Evolutionary conservation across 1,284 basidiomycete genomes (phyloP), one percentile per base, ranked within the genome.

Genomic region (Peniophora sp.): DNA sequence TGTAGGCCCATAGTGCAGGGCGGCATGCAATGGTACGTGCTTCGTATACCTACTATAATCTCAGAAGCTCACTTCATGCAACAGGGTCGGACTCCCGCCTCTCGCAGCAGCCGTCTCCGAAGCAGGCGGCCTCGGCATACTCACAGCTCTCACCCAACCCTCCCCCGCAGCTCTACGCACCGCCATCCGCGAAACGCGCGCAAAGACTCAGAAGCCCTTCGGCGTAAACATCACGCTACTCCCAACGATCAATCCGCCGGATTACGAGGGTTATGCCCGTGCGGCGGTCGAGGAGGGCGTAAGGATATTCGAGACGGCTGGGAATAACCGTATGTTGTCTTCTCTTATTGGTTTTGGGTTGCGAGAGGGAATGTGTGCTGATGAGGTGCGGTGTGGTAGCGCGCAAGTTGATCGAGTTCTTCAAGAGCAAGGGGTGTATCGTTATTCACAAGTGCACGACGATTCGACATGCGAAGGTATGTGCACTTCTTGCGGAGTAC

Each of bases 391-490:
- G 10, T 22, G n/a, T 6, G 38, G 16, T 49, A 89, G 88, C 91
- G 41, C 87, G 83, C 22, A 80, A 83, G 10, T 71, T 96, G 51
- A 88, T 96, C 68, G 78, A 81, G 55, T 89, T 81, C 61, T 84
- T 94, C 66, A 94, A 95, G 71, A 74, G 75, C 8, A 69, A 87
- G 8, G 80, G 77, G 2, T 86, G 88, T 59, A 80, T 85, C 53
- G 85, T 97, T 5, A 81, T 97, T 46, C 93, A 96, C 69, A 97
- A 96, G 63, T 96, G 92, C 65, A 94, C 92, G 0, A 88, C 89
- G 3, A 81, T 93, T 54, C 77, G 89, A 47, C 92, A 94, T 69
- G 92, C 91, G 8, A 85, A 89, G 78, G 85, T 81, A 46, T 35
- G 63, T 50, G 38, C 22, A 23, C 25, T 17, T n/a, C 27, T 3